Percentiles rank a stretch among this genome's conserved stretches.
phyloP scores from a whole-genome alignment of 2,329 filamentous ascomycete species.

The Penicillium sp. region DNA sequence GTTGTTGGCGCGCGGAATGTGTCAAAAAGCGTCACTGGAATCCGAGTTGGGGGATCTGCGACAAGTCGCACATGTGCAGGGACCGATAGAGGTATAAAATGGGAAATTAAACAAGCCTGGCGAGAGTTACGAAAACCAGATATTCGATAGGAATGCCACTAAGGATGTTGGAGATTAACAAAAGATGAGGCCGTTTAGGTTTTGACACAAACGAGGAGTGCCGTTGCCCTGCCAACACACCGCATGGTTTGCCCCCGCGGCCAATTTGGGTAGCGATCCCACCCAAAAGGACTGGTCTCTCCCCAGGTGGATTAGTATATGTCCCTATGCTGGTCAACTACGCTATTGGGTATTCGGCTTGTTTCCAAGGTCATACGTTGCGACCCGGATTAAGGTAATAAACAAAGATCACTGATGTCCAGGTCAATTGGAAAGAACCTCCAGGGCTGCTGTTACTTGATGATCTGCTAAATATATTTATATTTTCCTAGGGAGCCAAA shows the following conservation, averaged over 20 bases:
- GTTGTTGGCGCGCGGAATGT: conserved; percentile 27
- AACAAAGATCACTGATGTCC: no score
- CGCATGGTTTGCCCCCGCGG: not conserved
- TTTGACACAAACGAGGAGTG: not conserved
- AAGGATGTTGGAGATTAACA: not conserved
- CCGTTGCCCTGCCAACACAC: not conserved
- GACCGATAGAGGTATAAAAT: not conserved
- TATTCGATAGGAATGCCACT: not conserved
- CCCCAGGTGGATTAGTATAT: not conserved
- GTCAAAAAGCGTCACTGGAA: conserved; percentile 19
- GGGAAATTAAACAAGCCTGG: not conserved
- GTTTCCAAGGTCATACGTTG: not conserved
- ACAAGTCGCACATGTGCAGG: not conserved
- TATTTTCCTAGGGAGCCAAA: no score
- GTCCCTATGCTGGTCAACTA: no score
- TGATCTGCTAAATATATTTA: no score
- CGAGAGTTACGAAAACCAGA: not conserved
- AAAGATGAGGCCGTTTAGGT: not conserved
- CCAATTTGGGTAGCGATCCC: not conserved
- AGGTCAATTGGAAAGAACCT: no score
- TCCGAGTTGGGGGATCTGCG: not conserved
- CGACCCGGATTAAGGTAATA: no score
- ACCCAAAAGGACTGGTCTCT: not conserved
- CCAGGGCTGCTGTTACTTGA: no score
- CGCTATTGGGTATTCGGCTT: not conserved